Conservation (phyloP, 768 basidiomycete species). For the Vishniacozyma victoriae region DNA sequence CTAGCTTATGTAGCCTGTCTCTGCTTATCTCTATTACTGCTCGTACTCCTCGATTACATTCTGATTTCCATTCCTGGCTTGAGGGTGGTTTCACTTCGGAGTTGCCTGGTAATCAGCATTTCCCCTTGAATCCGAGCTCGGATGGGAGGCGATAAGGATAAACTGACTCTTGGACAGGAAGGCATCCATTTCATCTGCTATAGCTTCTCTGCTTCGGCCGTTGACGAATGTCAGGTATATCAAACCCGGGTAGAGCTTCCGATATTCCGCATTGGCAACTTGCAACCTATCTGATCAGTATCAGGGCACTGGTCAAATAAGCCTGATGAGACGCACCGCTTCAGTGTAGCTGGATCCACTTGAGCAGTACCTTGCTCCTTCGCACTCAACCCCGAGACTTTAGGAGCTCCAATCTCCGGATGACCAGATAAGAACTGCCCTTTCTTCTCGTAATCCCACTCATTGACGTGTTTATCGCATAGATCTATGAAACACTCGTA, state of each 20-base stretch:
- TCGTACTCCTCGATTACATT: too few species aligned
- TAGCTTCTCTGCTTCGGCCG: conserved; percentile 63
- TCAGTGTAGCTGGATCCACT: conserved; percentile 61
- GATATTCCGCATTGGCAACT: conserved; percentile 62
- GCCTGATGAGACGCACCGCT: conserved; percentile 14
- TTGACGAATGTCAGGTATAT: conserved; percentile 91
- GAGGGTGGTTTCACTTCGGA: too few species aligned
- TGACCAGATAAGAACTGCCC: conserved; percentile 73
- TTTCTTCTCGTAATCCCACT: conserved; percentile 40
- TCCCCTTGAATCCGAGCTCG: too few species aligned
- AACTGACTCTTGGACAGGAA: too few species aligned
- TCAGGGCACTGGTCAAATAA: not conserved
- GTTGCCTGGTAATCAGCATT: too few species aligned
- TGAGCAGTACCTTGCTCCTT: conserved; percentile 65
- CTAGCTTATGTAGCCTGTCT: too few species aligned
- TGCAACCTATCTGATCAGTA: not conserved
- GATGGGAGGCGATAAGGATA: too few species aligned
- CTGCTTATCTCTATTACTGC: too few species aligned
- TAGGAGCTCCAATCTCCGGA: conserved; percentile 80
- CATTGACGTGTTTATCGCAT: conserved; percentile 17
- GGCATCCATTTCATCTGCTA: conserved; percentile 83
- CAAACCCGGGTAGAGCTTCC: conserved; percentile 64
- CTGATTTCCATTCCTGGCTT: too few species aligned
- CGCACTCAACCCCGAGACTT: conserved; percentile 66
- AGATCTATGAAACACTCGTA: conserved; percentile 58